Base-by-base conservation (phyloP, 1,139 yeast genomes). In the Candida labiduridarum region DNA sequence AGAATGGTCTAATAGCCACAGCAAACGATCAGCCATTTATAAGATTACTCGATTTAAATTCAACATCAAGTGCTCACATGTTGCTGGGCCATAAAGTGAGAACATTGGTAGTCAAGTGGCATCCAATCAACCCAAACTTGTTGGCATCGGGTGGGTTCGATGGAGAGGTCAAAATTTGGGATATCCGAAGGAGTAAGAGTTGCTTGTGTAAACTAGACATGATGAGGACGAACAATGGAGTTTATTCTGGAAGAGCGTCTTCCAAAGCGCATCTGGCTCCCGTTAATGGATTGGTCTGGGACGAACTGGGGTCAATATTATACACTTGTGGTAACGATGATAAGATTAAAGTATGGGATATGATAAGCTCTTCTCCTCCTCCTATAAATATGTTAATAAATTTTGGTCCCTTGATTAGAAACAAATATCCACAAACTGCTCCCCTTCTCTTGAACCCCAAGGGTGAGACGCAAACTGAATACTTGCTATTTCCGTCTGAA, bases 111-210 rank as follows among this genome's bases (percentile, higher is more conserved):
- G 83, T 87, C 35, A 81, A 84, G 60, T 89, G 96, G 94, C 87
- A 88, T 41, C 96, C 96, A 0, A 74, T 74, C n/a, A 68, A 81
- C 48, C 70, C 80, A 1, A 69, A 85, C 57, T 52, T 87, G 16
- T 71, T 89, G 2, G 89, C 90, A 0, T 78, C 90, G 0, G 96
- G 95, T 2, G 94, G 95, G 7, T 76, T 80, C 31, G 92, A 87
- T 59, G 96, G 89, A 0, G 85, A 81, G 51, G 79, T 81, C 16
- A 75, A 80, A 49, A 64, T 84, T 0, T 84, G 96, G 96, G 96
- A 89, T 61, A 82, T 89, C 4, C 70, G 96, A 44, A 71, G 88
- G 49, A 82, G 89, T 45, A 74, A 78, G 15, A 80, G 87, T 33
- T 86, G 91, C 59, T 66, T 89, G 22, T 80, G 83, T 56, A 74